Evolutionary conservation across 176 grass and related monocot species (phyloP).

Genomic region (Triticum timopheevii): DNA sequence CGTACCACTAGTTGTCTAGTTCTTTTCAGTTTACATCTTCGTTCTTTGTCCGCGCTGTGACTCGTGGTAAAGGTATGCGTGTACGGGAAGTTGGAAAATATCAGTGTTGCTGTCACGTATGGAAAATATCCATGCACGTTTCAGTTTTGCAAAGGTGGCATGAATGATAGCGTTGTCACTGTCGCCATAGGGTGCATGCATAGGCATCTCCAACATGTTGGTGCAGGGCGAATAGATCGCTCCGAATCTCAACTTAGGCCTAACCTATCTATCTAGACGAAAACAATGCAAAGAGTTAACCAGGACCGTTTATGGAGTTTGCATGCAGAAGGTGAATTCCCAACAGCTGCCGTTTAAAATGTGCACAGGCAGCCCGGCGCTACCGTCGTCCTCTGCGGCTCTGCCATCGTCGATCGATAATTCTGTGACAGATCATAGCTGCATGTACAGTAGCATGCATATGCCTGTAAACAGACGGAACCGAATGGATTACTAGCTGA

Average conservation of each 20-base stretch:
- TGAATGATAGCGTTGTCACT: not conserved
- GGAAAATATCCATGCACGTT: not conserved
- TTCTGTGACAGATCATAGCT: not conserved
- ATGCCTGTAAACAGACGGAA: not conserved
- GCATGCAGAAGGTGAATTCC: not conserved
- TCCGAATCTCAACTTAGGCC: not conserved
- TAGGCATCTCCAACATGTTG: not conserved
- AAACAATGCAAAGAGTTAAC: not conserved
- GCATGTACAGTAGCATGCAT: too few species aligned
- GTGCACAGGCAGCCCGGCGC: not conserved
- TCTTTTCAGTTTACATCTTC: not conserved
- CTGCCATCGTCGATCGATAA: not conserved
- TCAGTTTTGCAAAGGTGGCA: slow-evolving; percentile 1
- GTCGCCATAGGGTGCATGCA: not conserved
- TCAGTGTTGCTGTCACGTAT: not conserved
- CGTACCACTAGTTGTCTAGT: not conserved
- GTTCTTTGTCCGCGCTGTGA: too few species aligned
- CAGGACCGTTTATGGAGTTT: not conserved
- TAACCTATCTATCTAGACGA: not conserved
- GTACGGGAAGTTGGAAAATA: not conserved
- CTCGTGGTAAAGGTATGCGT: not conserved
- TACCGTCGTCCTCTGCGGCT: not conserved
- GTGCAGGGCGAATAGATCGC: not conserved
- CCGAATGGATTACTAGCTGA: too few species aligned
- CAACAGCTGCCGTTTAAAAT: not conserved